Base-by-base conservation (phyloP, 1,284 basidiomycete species). In the Ustilago trichophora region DNA sequence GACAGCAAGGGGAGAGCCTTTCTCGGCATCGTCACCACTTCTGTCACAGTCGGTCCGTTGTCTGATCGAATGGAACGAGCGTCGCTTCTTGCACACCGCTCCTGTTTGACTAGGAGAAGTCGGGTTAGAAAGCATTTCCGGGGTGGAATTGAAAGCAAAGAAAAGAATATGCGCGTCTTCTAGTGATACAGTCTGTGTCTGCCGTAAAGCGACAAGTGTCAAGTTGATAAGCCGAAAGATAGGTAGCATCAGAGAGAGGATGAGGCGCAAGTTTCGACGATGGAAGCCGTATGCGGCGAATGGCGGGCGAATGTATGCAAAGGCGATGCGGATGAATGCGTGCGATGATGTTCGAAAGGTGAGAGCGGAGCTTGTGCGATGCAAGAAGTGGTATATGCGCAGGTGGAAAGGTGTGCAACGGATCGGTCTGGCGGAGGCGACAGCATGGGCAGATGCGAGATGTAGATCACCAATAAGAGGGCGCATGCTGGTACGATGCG, bases 171-270 rank as follows among this genome's bases (percentile, higher is more conserved):
- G 38, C 13, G 6, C 36, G 41, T 42, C 38, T 56, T 38, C 27
- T 46, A 64, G 36, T 64, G 41, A 64, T 64, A 64, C 60, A 64
- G 60, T 57, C 44, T 47, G 43, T 19, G 41, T 46, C 36, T 41
- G 22, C 19, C 32, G 47, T 25, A 25, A 36, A 26, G 32, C 26
- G 15, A 19, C 26, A 26, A 25, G 26, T 15, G 24, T n/a, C 13
- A 36, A 7, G 31, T 15, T 16, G 31, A 19, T 12, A 40, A 33
- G 16, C 18, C 10, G 8, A 26, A 24, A 29, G 24, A 44, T 22
- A 16, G n/a, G 15, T 19, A 12, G 19, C 19, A 21, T 10, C 32
- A n/a, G 11, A 11, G 22, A 49, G 21, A 5, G 22, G 16, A 29
- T 10, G 21, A 31, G 18, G 34, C 8, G 16, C n/a, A 22, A 22